phyloP scores from a whole-genome alignment of 192 early-diverging fungal species.

The Bifiguratus adelaidae region DNA sequence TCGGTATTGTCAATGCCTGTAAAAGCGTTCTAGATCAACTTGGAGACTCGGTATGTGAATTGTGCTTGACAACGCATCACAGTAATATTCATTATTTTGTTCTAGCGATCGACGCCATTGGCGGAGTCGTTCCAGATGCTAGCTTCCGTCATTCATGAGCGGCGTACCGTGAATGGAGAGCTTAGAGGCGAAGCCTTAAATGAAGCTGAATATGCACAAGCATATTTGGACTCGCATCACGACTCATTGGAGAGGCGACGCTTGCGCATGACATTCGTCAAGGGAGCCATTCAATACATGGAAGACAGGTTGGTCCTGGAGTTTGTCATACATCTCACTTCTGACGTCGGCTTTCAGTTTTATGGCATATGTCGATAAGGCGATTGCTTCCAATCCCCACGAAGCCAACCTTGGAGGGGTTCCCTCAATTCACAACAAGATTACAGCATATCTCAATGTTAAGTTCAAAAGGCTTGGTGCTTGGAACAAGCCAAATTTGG shows the following conservation, averaged over 20 bases:
- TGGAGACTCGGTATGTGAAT: no score
- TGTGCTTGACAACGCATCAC: no score
- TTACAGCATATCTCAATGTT: slow-evolving; percentile 64
- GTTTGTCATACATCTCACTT: background rate
- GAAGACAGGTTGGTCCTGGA: slow-evolving; percentile 34
- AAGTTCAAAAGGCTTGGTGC: slow-evolving; percentile 48
- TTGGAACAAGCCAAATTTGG: slow-evolving; percentile 22
- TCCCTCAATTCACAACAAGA: slow-evolving; percentile 58
- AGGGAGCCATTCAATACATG: slow-evolving; percentile 32
- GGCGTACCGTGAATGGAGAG: slow-evolving; percentile 15
- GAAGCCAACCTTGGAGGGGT: slow-evolving; percentile 71
- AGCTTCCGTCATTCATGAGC: slow-evolving; percentile 25
- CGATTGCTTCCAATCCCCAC: slow-evolving; percentile 44
- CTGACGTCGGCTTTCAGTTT: slow-evolving; percentile 8
- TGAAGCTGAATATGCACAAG: slow-evolving; percentile 24
- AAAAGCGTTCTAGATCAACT: no score
- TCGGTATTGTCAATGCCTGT: slow-evolving; percentile 4
- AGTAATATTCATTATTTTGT: no score
- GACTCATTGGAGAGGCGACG: slow-evolving; percentile 8
- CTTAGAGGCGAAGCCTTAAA: slow-evolving; percentile 22
- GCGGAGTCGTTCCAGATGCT: slow-evolving; percentile 34
- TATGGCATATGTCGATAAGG: slow-evolving; percentile 31
- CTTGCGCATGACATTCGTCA: slow-evolving; percentile 19
- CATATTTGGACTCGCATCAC: slow-evolving; percentile 18
- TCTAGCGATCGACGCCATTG: slow-evolving; percentile 14